Evolutionary conservation across 179 eudicot species (phyloP).

Genomic region (Silene vulgaris): DNA sequence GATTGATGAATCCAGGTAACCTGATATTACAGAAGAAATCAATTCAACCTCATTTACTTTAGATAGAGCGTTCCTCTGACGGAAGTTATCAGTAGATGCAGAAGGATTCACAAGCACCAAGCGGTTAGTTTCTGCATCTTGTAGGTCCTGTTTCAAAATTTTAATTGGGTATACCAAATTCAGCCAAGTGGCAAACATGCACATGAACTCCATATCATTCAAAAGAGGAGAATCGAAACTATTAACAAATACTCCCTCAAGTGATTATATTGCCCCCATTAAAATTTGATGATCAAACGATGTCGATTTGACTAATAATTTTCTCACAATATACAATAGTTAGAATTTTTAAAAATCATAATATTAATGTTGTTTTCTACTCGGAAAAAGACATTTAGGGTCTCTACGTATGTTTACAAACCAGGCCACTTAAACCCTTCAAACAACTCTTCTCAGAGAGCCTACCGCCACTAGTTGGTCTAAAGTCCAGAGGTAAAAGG

Average conservation of each 20-base stretch:
- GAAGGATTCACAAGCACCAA: conserved; percentile 59
- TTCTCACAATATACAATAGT: too few species aligned
- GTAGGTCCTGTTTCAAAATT: conserved; percentile 39
- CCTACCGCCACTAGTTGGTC: neutral
- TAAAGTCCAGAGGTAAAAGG: neutral
- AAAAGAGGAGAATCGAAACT: neutral
- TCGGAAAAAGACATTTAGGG: too few species aligned
- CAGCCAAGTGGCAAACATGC: conserved; percentile 4
- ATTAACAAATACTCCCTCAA: neutral
- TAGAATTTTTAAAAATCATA: too few species aligned
- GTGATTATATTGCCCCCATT: too few species aligned
- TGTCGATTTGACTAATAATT: too few species aligned
- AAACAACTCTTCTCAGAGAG: neutral
- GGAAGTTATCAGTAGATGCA: conserved; percentile 30
- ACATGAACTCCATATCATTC: conserved; percentile 1
- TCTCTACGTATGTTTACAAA: neutral
- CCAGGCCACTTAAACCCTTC: neutral
- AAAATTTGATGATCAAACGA: too few species aligned
- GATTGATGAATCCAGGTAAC: conserved; percentile 65
- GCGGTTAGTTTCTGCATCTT: conserved; percentile 38
- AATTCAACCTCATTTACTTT: conserved; percentile 60
- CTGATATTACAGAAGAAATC: conserved; percentile 65
- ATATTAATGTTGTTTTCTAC: too few species aligned
- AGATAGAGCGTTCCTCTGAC: conserved; percentile 39
- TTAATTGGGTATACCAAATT: conserved; percentile 7